These are phyloP conservation scores for Pterocarpus santalinus DNA, from an alignment of 306 rosid genomes.

Conservation along the genomic window DNA sequence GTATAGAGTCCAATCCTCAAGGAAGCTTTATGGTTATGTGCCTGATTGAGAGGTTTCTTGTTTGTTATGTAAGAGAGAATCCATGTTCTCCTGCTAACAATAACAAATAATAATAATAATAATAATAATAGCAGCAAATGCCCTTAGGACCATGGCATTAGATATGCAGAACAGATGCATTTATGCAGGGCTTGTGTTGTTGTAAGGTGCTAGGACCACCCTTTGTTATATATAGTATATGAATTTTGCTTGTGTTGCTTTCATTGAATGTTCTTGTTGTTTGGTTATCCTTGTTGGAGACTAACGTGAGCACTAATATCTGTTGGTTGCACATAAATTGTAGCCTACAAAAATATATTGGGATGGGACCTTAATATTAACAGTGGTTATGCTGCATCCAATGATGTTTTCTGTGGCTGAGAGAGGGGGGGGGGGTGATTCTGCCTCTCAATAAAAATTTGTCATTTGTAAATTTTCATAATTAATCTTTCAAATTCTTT, in stretches of 20 bases:
- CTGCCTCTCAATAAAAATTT: no score
- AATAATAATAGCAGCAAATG: conserved; percentile 31
- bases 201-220: conserved; percentile 33
- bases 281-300: conserved; percentile 20
- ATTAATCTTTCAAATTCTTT: no score
- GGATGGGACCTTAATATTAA: no score
- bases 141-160: background rate
- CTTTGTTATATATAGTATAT: background rate
- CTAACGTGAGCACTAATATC: background rate
- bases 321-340: background rate
- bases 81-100: conserved; percentile 57
- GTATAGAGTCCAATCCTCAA: conserved; percentile 50
- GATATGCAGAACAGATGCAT: conserved; percentile 39
- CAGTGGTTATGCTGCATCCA: no score
- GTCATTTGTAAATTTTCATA: no score
- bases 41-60: conserved; percentile 32
- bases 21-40: background rate
- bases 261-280: background rate
- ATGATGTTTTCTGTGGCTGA: no score
- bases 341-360: background rate
- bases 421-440: no score
- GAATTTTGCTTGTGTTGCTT: conserved; percentile 1
- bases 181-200: conserved; percentile 10
- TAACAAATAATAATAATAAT: background rate
- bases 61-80: conserved; percentile 60